Base-by-base conservation (phyloP, 179 eudicot species). In the Corrigiola litoralis region DNA sequence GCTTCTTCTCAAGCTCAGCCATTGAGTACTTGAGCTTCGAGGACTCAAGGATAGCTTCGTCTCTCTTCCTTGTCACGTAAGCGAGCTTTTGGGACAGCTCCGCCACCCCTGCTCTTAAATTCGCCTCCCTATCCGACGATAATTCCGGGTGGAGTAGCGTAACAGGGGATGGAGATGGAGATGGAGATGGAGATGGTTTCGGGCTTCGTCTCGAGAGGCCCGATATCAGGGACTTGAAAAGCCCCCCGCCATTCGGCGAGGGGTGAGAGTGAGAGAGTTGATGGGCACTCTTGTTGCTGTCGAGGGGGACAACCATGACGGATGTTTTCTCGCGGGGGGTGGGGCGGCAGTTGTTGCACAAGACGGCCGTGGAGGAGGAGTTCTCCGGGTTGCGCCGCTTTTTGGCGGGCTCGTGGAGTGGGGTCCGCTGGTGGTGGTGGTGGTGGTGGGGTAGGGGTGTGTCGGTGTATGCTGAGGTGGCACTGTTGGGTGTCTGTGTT, bases 311-410 rank as follows among this genome's bases (percentile, higher is more conserved):
- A 4, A 75, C 74, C 2, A 67, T 58, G 4, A 87, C 83, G 2
- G 87, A 72, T 65, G 77, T 66, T 48, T 83, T 84, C 21, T 90
- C 95, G 1, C 90, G 80, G 48, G 65, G 58, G 65, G 72, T 82
- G 1, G 99, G 99, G 14, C 95, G 82, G 71, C 99, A 94, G 67
- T 84, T 84, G 82, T 82, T 80, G 85, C 92, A 94, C n/a, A 85
- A 84, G 13, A 92, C 84, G 4, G 76, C 72, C 2, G 70, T 52
- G 63, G 63, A 62, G 42, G 52, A 60, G 56, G 20, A 4, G 21
- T 50, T 64, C 58, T 6, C 41, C 33, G 21, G 41, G 1, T 41
- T 20, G n/a, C 33, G 53, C 49, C n/a, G 63, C 38, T 63, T 59
- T 49, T 54, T 60, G 0, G 45, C 57, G 14, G 66, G 66, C n/a